Conservation (phyloP, 2,329 filamentous ascomycete genomes). For the Fonsecaea multimorphosa region DNA sequence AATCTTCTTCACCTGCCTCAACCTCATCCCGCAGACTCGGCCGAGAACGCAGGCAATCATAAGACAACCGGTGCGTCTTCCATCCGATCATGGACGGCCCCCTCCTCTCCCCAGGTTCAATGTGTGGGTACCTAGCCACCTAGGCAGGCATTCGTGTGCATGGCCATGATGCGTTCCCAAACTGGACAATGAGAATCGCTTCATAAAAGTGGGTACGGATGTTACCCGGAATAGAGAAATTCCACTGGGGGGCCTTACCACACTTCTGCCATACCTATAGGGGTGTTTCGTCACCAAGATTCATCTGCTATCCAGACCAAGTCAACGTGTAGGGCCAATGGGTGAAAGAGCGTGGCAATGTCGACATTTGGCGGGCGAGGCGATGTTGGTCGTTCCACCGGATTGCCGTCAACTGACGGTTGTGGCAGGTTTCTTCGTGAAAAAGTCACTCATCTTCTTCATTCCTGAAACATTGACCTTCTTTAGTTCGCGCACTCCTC, state of each 20-base stretch:
- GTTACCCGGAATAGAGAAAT: neutral
- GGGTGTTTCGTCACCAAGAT: neutral
- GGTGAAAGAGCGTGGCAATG: neutral
- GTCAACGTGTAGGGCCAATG: neutral
- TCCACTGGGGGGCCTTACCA: neutral
- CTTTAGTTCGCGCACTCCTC: constrained; percentile 77
- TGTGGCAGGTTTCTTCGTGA: constrained; percentile 65
- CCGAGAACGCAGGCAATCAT: neutral
- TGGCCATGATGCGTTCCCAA: neutral
- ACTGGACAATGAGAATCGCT: neutral
- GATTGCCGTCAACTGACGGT: constrained; percentile 3
- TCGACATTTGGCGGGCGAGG: neutral
- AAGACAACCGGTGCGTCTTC: neutral
- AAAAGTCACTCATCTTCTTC: constrained; percentile 97
- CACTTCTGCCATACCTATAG: neutral
- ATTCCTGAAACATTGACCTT: constrained; percentile 93
- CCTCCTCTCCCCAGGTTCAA: neutral
- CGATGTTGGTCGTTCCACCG: neutral
- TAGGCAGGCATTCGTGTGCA: neutral
- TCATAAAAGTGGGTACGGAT: neutral
- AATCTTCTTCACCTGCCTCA: neutral
- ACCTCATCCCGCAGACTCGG: neutral
- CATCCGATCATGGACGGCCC: neutral
- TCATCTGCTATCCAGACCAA: neutral
- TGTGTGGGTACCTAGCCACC: no score